Percentiles rank a stretch among this genome's conserved stretches.
These are phyloP conservation scores for Lagenaria siceraria DNA, from an alignment of 306 rosid genomes.

Conservation along the genomic window DNA sequence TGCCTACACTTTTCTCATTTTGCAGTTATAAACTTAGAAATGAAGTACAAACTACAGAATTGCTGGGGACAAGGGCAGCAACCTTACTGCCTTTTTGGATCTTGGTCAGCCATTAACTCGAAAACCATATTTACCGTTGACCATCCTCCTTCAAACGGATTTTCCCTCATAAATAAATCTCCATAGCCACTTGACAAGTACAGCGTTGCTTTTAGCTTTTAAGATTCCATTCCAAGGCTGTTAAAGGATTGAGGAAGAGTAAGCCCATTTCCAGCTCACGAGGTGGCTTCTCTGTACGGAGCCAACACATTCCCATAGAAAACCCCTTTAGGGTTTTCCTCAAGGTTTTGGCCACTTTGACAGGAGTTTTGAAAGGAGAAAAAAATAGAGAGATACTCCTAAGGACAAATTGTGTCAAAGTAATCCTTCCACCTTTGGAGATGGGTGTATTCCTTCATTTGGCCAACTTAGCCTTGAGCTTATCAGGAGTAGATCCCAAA, in stretches of 20 bases:
- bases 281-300: neutral
- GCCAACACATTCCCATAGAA: neutral
- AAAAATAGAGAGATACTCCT: neutral
- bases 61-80: neutral
- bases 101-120: neutral
- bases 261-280: neutral
- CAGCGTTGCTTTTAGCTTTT: neutral
- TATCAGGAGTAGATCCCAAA: neutral
- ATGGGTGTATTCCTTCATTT: neutral
- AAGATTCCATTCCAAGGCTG: neutral
- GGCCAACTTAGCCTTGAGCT: neutral
- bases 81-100: neutral
- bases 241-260: neutral
- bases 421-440: neutral
- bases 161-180: neutral
- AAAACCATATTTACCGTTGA: neutral
- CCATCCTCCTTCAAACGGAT: neutral
- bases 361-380: neutral
- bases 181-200: neutral
- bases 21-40: neutral
- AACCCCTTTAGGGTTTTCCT: neutral
- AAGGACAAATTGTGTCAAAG: neutral
- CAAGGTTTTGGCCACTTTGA: neutral
- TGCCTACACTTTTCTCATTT: neutral
- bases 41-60: neutral